Conservation (phyloP, 768 basidiomycete genomes). For the Serendipita sp. region DNA sequence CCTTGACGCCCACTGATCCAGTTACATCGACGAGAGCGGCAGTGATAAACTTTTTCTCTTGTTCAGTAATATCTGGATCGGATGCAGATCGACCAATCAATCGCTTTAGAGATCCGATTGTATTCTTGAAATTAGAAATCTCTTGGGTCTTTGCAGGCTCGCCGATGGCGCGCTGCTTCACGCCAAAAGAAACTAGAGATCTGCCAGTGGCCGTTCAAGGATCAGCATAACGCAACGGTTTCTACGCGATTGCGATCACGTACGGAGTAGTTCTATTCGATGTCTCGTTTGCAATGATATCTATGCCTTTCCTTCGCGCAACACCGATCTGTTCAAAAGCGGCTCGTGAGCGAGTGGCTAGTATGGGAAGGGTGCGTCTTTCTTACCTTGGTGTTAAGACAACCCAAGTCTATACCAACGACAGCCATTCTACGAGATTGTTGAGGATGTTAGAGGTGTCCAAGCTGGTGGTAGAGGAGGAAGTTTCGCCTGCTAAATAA, state of each 20-base stretch:
- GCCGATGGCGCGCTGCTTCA: conserved; percentile 79
- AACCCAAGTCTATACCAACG: conserved; percentile 89
- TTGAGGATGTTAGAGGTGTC: not conserved
- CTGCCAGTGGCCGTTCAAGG: conserved; percentile 23
- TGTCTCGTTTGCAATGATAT: conserved; percentile 96
- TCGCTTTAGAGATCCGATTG: conserved; percentile 81
- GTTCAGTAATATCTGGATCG: conserved; percentile 65
- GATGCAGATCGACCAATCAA: conserved; percentile 65
- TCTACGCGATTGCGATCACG: conserved; percentile 21
- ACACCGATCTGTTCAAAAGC: conserved; percentile 61
- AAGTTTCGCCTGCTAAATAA: no score
- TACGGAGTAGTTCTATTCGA: conserved; percentile 95
- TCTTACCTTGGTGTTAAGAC: conserved; percentile 69
- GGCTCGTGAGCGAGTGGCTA: conserved; percentile 5
- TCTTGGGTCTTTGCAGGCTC: conserved; percentile 95
- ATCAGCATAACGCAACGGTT: not conserved
- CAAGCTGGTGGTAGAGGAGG: no score
- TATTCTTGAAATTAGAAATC: conserved; percentile 96
- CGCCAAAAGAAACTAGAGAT: conserved; percentile 87
- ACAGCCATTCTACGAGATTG: conserved; percentile 48
- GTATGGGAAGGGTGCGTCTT: not conserved
- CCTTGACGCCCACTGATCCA: conserved; percentile 75
- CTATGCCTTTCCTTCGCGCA: conserved; percentile 88
- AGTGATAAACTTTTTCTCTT: conserved; percentile 86
- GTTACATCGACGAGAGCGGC: conserved; percentile 70